Base-by-base conservation (phyloP, 805 yeast species). In the Sugiyamaella boreocaroliniensis region DNA sequence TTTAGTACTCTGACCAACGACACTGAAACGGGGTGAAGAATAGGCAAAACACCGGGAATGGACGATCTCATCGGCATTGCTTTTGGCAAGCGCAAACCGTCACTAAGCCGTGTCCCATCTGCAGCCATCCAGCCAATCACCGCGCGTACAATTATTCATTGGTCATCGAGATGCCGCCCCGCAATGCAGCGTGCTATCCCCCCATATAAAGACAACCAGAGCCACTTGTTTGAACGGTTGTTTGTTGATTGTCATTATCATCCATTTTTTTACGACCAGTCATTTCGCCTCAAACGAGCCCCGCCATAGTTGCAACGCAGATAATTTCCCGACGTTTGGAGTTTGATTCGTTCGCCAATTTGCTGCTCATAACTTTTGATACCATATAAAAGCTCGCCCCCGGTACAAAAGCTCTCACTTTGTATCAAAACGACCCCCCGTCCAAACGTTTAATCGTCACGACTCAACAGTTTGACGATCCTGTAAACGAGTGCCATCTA, bases 51-150 rank as follows among this genome's bases (percentile, higher is more conserved):
- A 32, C 37, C 4, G n/a, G 32, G 37, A 32, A 32, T 32, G 37
- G n/a, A 32, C 37, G 37, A 32, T 32, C 37, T 32, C 37, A 32
- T 32, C 37, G 37, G 37, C 37, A 9, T 32, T 32, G 12, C n/a
- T 32, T 32, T 32, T 32, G 12, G 37, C n/a, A n/a, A n/a, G n/a
- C n/a, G n/a, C n/a, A n/a, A n/a, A n/a, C 37, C n/a, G 37, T 9
- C 12, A 4, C 3, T 11, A 32, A 41, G 50, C 19, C 14, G 20
- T 20, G 32, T n/a, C 12, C 41, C 14, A 5, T 14, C 5, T 32
- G 37, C 37, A 32, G 37, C n/a, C 37, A 32, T 32, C 18, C 44
- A 42, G 45, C 50, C 50, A 48, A 48, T 48, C 41, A 48, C 22
- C 37, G 45, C n/a, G 32, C 50, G 14, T 18, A 37, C 40, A 48